A percentile compares a stretch with the other conserved stretches of the same genome.
Conservation (phyloP, 2,329 filamentous ascomycete species). For the Penicillium fuscoglaucum region DNA sequence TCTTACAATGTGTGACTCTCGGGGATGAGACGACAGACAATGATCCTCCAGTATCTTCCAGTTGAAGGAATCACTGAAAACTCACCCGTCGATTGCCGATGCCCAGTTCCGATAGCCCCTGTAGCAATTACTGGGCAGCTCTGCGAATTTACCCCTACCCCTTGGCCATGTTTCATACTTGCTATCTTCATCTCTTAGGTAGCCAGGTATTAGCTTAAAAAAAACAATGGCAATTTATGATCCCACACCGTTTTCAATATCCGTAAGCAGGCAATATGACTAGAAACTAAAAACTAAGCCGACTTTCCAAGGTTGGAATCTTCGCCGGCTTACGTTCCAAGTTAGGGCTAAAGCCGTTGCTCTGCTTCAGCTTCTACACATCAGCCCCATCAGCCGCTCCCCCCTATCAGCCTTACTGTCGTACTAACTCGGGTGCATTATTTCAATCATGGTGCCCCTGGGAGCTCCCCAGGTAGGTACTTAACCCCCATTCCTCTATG, state of each 20-base stretch:
- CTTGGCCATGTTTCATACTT: conserved; percentile 17
- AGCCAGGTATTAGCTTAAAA: conserved; percentile 14
- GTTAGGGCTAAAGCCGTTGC: conserved; percentile 1
- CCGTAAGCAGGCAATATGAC: background rate
- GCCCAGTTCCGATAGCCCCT: conserved; percentile 1
- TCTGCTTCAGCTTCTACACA: conserved; percentile 1
- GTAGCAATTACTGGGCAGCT: conserved; percentile 15
- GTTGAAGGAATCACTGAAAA: background rate
- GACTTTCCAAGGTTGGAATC: background rate
- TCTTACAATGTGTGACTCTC: conserved; percentile 10
- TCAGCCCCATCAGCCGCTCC: background rate
- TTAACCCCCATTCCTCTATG: background rate
- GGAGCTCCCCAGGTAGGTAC: too few species aligned
- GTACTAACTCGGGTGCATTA: background rate
- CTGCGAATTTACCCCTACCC: conserved; percentile 14
- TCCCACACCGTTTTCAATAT: background rate
- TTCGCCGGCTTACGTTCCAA: background rate
- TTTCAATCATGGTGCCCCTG: conserved; percentile 9
- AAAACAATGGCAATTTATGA: conserved; percentile 8
- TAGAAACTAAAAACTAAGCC: background rate
- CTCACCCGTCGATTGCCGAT: conserved; percentile 5
- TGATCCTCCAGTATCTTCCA: conserved; percentile 7
- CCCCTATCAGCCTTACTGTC: background rate
- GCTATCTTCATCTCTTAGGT: conserved; percentile 16
- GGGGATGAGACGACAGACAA: conserved; percentile 10